phyloP scores from a whole-genome alignment of 1,284 basidiomycete genomes.

The Gymnopus androsaceus region DNA sequence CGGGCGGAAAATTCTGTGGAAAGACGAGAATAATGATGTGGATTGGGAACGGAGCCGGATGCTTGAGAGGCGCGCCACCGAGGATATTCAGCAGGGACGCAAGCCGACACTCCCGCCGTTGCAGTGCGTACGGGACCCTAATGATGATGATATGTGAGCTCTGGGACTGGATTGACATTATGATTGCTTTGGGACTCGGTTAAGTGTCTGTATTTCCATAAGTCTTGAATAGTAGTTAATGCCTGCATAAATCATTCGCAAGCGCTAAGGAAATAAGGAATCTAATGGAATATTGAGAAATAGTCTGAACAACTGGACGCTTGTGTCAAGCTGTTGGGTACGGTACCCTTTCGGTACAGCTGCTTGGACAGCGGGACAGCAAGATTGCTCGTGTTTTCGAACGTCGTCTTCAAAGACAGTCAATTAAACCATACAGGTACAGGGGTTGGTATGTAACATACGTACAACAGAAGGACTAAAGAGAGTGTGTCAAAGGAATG shows the following conservation, averaged over 20 bases:
- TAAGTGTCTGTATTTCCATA: too few relatives aligned
- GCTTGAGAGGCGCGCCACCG: slow-evolving; percentile 3
- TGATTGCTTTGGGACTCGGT: too few relatives aligned
- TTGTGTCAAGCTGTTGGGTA: too few relatives aligned
- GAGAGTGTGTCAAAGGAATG: not conserved
- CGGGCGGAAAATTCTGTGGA: not conserved
- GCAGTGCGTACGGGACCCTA: not conserved
- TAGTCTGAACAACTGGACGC: too few relatives aligned
- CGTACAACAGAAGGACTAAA: slow-evolving; percentile 3
- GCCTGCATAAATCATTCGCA: too few relatives aligned
- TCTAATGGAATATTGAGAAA: too few relatives aligned
- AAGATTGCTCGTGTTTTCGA: too few relatives aligned
- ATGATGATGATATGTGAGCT: not conserved
- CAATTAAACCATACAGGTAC: slow-evolving; percentile 5
- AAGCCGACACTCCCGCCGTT: slow-evolving; percentile 12
- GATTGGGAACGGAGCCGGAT: slow-evolving; percentile 12
- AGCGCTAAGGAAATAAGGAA: too few relatives aligned
- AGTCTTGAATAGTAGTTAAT: not conserved
- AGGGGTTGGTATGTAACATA: slow-evolving; percentile 4
- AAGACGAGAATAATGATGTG: not conserved
- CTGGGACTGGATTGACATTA: not conserved
- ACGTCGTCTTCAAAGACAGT: not conserved
- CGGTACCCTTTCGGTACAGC: too few relatives aligned
- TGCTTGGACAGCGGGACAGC: too few relatives aligned
- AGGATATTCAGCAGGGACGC: slow-evolving; percentile 10